Conservation (phyloP, 2,329 filamentous ascomycete genomes). For the Calonectria hongkongensis region DNA sequence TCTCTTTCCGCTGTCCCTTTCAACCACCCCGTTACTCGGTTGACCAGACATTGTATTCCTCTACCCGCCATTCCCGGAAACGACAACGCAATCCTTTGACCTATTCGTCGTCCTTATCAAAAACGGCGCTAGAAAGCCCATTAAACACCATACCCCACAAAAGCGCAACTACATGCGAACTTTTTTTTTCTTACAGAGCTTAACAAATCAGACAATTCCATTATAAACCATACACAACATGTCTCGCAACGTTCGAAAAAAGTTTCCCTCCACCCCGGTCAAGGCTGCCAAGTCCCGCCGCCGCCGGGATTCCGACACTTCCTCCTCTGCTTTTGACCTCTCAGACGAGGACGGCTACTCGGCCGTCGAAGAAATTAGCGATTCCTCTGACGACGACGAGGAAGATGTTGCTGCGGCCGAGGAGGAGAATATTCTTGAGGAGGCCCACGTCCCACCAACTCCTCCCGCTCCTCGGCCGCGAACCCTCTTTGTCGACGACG, state of each 20-base stretch:
- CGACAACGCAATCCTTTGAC: constrained; percentile 22
- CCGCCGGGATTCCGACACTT: constrained; percentile 71
- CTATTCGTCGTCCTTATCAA: constrained; percentile 1
- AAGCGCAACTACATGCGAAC: neutral
- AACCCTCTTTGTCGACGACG: constrained; percentile 58
- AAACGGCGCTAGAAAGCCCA: constrained; percentile 1
- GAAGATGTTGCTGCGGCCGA: constrained; percentile 86
- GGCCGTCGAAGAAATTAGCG: constrained; percentile 86
- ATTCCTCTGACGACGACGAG: constrained; percentile 86
- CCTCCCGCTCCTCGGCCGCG: constrained; percentile 72
- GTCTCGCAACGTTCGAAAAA: constrained; percentile 73
- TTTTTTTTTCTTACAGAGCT: constrained; percentile 7
- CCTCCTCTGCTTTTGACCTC: constrained; percentile 74
- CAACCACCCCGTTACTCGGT: constrained; percentile 16
- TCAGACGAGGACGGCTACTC: constrained; percentile 85
- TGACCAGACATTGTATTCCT: neutral
- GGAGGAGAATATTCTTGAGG: constrained; percentile 81
- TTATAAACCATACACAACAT: constrained; percentile 58
- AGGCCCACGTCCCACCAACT: constrained; percentile 62
- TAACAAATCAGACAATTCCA: constrained; percentile 27
- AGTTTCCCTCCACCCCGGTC: constrained; percentile 64
- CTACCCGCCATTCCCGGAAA: constrained; percentile 15
- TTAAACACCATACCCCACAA: constrained; percentile 20
- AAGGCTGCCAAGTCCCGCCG: constrained; percentile 63
- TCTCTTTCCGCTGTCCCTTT: constrained; percentile 3